Evolutionary conservation across 495 filamentous ascomycete species (phyloP), one percentile per base, ranked within the genome.

Genomic region (Wilcoxina mikolae): DNA sequence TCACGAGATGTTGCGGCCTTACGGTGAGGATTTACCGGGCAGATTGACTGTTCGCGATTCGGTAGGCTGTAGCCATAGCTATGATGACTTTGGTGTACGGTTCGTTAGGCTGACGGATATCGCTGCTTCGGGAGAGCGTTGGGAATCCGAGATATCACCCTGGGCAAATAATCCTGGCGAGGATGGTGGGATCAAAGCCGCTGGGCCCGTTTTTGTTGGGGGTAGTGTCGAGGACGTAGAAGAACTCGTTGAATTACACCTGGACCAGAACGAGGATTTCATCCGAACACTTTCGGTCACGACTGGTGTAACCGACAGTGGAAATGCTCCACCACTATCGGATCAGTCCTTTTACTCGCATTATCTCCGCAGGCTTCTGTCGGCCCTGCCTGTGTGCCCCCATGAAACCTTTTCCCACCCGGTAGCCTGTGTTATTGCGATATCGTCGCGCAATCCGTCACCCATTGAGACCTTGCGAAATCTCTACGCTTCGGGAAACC

Each of bases 331-430:
- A 24, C 12, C 28, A 17, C 33, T n/a, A 2, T 22, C 20, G n/a
- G 28, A 52, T 22, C 49, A 39, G 18, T 18, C 25, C 9, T 35
- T 35, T 10, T 89, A 86, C 67, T 77, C 81, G 23, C 65, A 89
- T 15, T 95, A 90, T 64, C 69, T 98, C 27, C 80, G 85, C 33
- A 81, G 89, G 52, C 61, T 95, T 17, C 72, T 98, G 15, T 94
- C 87, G 1, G 79, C 84, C 42, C 69, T 87, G 22, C 76, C 83
- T 5, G 61, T 89, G 42, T 76, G 80, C 0, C 81, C 87, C 0
- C 86, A 94, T 59, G 91, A 98, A 69, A 93, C 90, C 1, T 94
- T 96, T 62, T 76, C 83, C 10, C 91, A 98, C 68, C 91, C 93
- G 0, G 88, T 95, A 3, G 88, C 93, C n/a, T 88, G 87, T 67